These are phyloP conservation scores for Omphalea diandra DNA, from an alignment of 441 rosid species.

Conservation along the genomic window DNA sequence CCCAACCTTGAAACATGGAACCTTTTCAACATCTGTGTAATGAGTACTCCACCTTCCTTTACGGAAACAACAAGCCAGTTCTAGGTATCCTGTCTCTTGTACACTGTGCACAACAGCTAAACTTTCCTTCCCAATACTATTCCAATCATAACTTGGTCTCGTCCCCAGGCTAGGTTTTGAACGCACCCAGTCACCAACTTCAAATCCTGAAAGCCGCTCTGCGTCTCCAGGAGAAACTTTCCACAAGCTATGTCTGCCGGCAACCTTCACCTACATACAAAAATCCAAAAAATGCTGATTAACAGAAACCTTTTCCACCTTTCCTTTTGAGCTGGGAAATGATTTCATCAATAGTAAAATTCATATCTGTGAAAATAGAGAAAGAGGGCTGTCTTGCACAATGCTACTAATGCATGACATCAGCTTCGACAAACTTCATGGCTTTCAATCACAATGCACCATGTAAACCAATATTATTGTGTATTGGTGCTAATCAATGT, in stretches of 20 bases:
- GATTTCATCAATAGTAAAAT: no score
- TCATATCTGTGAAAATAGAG: background rate
- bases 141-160: constrained; percentile 98
- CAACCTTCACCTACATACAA: constrained; percentile 69
- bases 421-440: background rate
- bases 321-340: no score
- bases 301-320: no score
- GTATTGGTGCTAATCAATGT: background rate
- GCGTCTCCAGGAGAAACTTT: constrained; percentile 98
- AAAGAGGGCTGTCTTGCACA: background rate
- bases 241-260: constrained; percentile 81
- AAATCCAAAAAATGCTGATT: constrained; percentile 20
- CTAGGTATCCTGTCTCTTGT: constrained; percentile 87
- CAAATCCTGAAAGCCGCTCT: constrained; percentile 93
- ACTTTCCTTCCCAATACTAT: constrained; percentile 82
- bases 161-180: constrained; percentile 88
- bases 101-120: constrained; percentile 91
- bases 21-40: constrained; percentile 88
- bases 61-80: constrained; percentile 93
- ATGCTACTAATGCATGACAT: background rate
- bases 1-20: constrained; percentile 74
- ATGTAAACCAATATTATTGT: background rate
- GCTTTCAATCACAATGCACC: background rate
- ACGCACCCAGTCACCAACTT: constrained; percentile 99
- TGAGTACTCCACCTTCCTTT: constrained; percentile 82